Base-by-base conservation (phyloP, 2,329 filamentous ascomycete genomes). In the Talaromyces sp. region DNA sequence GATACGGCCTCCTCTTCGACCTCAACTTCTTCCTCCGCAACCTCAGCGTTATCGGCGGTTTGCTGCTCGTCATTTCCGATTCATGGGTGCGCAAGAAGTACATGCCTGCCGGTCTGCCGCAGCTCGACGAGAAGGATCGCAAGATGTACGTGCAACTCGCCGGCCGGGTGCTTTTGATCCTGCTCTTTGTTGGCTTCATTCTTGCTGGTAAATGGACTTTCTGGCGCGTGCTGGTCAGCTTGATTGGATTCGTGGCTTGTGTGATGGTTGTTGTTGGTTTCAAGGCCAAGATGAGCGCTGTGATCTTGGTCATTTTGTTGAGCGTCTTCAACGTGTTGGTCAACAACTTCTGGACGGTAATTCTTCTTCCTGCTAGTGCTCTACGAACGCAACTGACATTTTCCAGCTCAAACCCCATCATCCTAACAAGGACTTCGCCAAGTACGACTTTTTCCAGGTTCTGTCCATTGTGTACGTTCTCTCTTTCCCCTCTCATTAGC, bases 71-170 rank as follows among this genome's bases (percentile, higher is more conserved):
- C 22, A 86, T 99, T 58, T 97, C 93, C 47, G 95, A 99, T 82
- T 96, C 92, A 65, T 98, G 94, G 93, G 93, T 97, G 69, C 91
- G 93, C 81, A 98, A 98, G 88, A 91, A 89, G 78, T 96, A 97
- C 83, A 94, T 93, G 2, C 97, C 97, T 68, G 95, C 95, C 58
- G 95, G 95, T 58, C 86, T 99, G 62, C 95, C 95, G 58, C 88
- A 92, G 79, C 87, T 99, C 62, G 95, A 98, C 77, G 95, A 99
- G 85, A 98, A 98, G 88, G 95, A 99, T 80, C 91, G 93, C 82
- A 99, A 98, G 87, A 98, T 98, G 94, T 99, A 99, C 85, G 96
- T 99, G 82, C 95, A 98, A 87, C 89, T 99, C 68, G 95, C 95
- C 70, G 95, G 95, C 40, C 90, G 95, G 72, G 92, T 99, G 40